Evolutionary conservation across 116 monocot species (phyloP).

Genomic region (Zostera marina): DNA sequence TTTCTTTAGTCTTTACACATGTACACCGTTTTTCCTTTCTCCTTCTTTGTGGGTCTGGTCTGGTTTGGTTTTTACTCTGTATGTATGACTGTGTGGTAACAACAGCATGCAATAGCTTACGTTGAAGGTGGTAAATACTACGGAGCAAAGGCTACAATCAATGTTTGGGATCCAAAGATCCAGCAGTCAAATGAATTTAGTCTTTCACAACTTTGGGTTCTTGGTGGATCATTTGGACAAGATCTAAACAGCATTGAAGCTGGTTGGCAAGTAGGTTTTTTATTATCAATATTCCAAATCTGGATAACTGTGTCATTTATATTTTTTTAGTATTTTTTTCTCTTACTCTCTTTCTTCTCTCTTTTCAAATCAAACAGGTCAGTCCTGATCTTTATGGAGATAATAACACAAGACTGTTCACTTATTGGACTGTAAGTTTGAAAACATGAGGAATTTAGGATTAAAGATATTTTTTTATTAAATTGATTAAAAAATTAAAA

Average conservation of each 20-base stretch:
- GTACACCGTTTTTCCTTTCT: conserved; percentile 2
- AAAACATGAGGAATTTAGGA: no score
- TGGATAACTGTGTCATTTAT: not conserved
- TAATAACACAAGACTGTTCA: conserved; percentile 69
- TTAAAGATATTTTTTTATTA: no score
- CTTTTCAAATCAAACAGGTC: conserved; percentile 23
- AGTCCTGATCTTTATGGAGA: conserved; percentile 79
- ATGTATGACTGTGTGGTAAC: not conserved
- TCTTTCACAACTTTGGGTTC: conserved; percentile 36
- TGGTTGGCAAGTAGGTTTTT: conserved; percentile 30
- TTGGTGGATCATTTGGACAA: conserved; percentile 34
- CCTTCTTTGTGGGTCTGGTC: conserved; percentile 12
- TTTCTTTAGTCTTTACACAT: conserved; percentile 1
- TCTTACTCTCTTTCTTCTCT: not conserved
- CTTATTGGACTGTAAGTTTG: conserved; percentile 74
- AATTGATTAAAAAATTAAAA: no score
- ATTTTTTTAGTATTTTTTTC: not conserved
- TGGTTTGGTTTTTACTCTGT: no score
- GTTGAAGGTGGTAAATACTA: conserved; percentile 35
- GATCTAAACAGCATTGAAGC: conserved; percentile 49
- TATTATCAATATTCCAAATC: not conserved
- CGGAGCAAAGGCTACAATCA: conserved; percentile 43
- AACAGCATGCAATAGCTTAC: conserved; percentile 39
- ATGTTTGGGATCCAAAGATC: conserved; percentile 41
- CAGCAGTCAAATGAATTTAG: conserved; percentile 43